Evolutionary conservation across 768 basidiomycete species (phyloP), one percentile per base, ranked within the genome.

Genomic region (Saitozyma sp.): DNA sequence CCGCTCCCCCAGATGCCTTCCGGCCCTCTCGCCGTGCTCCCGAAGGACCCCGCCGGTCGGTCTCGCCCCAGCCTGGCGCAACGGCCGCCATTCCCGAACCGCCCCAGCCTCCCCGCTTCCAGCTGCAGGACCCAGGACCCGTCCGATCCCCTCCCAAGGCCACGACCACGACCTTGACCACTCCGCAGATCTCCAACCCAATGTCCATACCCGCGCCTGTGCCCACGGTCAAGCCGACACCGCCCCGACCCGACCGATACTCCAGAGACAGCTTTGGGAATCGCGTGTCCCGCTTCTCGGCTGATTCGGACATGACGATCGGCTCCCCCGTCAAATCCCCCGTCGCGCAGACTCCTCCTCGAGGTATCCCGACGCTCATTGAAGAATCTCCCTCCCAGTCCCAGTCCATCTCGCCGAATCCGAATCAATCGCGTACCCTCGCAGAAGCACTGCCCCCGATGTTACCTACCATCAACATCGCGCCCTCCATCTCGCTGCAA

Each of bases 1-100:
- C 78, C 9, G 71, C 77, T 1, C 79, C 79, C 10, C 76, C 79
- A 13, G 79, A 80, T 52, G 79, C 79, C n/a, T 80, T 80, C 55
- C 63, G 77, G 9, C 79, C 79, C 0, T 73, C 78, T 29, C 58
- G 78, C 11, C 58, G 71, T 39, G 58, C 51, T 43, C 57, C 64
- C 11, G 72, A 57, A 39, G 63, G 56, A 38, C 39, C 54, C 19
- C 37, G 40, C 19, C 49, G 13, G 38, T 50, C 54, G n/a, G 45
- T 39, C 2, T 61, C 62, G 8, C 48, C 59, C 37, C 38, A 46
- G 37, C 60, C 60, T 45, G 50, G 42, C 40, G 55, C 61, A 20
- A 9, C 16, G 19, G 37, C 42, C 6, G 8, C 51, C 3, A 39
- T 60, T 19, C 67, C 68, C 11, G 67, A 70, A 13, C 63, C 73